phyloP scores from a whole-genome alignment of 352 stramenopile species.

The Pythium oligandrum region DNA sequence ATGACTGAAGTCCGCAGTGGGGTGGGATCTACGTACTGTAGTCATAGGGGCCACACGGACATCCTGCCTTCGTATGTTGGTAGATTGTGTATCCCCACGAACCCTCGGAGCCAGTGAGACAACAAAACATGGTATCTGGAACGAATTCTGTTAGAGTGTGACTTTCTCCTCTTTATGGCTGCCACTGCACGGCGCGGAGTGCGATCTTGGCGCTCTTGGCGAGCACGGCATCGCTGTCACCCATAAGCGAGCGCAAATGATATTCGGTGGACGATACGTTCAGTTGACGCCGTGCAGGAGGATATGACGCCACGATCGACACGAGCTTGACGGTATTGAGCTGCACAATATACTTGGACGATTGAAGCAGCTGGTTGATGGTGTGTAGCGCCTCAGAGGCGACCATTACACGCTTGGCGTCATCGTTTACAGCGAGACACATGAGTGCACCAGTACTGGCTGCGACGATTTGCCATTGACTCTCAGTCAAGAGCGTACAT shows the following conservation, averaged over 20 bases:
- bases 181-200: conserved; percentile 55
- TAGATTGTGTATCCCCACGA: no score
- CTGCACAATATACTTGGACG: conserved; percentile 47
- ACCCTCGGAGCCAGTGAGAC: no score
- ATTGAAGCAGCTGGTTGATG: conserved; percentile 64
- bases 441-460: conserved; percentile 61
- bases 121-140: no score
- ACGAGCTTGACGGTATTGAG: conserved; percentile 68
- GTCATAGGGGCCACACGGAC: no score
- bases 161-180: conserved; percentile 20
- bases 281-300: conserved; percentile 39
- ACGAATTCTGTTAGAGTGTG: no score
- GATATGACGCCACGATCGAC: conserved; percentile 50
- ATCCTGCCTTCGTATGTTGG: no score
- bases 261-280: conserved; percentile 49
- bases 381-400: conserved; percentile 32
- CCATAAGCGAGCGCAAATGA: conserved; percentile 36
- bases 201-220: conserved; percentile 51
- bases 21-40: no score
- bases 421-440: conserved; percentile 55
- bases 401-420: conserved; percentile 65
- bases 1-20: no score
- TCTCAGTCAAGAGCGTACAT: conserved; percentile 48
- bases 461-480: conserved; percentile 45
- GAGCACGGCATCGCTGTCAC: conserved; percentile 38